Conservation (phyloP, 2,329 filamentous ascomycete species). For the Colletotrichum zoysiae region DNA sequence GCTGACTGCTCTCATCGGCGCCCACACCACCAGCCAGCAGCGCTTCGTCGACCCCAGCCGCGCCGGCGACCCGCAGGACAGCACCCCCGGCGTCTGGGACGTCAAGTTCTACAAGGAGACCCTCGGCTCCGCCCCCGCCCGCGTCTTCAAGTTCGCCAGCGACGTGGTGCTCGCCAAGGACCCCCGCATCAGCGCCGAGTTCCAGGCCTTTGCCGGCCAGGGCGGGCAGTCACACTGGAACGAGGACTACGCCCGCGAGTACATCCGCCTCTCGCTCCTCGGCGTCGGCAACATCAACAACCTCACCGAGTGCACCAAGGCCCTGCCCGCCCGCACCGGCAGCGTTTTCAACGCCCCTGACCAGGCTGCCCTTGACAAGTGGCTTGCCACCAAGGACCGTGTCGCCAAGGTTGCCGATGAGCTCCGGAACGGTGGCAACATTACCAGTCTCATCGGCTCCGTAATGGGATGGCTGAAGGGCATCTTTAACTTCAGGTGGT, state of each 20-base stretch:
- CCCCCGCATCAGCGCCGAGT: constrained; percentile 52
- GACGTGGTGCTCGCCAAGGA: constrained; percentile 56
- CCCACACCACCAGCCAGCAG: constrained; percentile 65
- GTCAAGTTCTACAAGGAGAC: constrained; percentile 62
- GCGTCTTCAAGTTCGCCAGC: constrained; percentile 57
- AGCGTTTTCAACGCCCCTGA: constrained; percentile 42
- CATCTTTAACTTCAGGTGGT: constrained; percentile 19
- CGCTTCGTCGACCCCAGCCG: constrained; percentile 56
- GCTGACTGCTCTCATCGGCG: constrained; percentile 66
- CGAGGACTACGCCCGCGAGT: constrained; percentile 64
- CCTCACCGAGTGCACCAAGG: constrained; percentile 67
- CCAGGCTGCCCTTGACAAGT: constrained; percentile 34
- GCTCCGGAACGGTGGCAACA: constrained; percentile 43
- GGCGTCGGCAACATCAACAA: constrained; percentile 69
- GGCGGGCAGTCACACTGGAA: constrained; percentile 56
- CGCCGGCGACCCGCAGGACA: constrained; percentile 62
- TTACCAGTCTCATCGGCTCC: constrained; percentile 21
- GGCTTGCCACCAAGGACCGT: constrained; percentile 52
- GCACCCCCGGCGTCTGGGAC: constrained; percentile 66
- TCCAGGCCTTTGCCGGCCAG: constrained; percentile 52
- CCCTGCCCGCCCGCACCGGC: constrained; percentile 54
- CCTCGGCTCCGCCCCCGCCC: constrained; percentile 48
- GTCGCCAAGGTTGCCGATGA: constrained; percentile 53
- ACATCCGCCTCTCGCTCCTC: constrained; percentile 65
- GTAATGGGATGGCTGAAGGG: constrained; percentile 31